Base-by-base conservation (phyloP, 192 early-diverging fungal species). In the Borealophlyctis nickersoniae region DNA sequence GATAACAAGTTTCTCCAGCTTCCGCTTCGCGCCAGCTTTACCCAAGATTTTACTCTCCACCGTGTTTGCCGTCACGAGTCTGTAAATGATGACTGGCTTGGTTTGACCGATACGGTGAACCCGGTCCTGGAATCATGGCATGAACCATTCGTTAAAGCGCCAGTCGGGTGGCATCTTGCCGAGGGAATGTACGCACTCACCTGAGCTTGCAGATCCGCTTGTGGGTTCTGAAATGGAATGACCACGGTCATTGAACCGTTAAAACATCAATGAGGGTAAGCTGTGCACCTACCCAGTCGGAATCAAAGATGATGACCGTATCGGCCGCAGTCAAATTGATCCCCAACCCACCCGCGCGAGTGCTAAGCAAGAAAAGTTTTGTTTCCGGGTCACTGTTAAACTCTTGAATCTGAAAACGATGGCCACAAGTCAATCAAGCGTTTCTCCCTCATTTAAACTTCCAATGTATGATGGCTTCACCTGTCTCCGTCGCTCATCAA, bases 71-170 rank as follows among this genome's bases (percentile, higher is more conserved):
- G 91, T 87, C 28, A 94, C 84, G 11, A 99, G 74, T 3, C 96
- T 79, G 66, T 96, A 99, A 48, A 99, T 81, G 24, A 96, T 79
- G 0, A 99, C 95, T 0, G 92, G 94, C 34, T 81, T 87, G 2
- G 83, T 90, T 66, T 99, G 96, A 28, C 96, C 96, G 65, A 99
- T 96, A 52, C 95, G 86, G 70, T 99, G 96, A 1, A 91, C 94
- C 36, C 96, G 88, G 73, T 97, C 95, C 73, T 94, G 91, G 39
- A 45, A 45, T 45, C 9, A 45, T 13, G 7, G 19, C 39, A 45
- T 45, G 39, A n/a, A n/a, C n/a, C n/a, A n/a, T n/a, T 45, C 39
- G 19, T 7, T 19, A 45, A 45, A 13, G 39, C 9, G 19, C 7
- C 7, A 19, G 9, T 45, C 7, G 19, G 39, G 9, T 45, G 7